Conservation (phyloP, 2,329 filamentous ascomycete species). For the Claviceps sp. region DNA sequence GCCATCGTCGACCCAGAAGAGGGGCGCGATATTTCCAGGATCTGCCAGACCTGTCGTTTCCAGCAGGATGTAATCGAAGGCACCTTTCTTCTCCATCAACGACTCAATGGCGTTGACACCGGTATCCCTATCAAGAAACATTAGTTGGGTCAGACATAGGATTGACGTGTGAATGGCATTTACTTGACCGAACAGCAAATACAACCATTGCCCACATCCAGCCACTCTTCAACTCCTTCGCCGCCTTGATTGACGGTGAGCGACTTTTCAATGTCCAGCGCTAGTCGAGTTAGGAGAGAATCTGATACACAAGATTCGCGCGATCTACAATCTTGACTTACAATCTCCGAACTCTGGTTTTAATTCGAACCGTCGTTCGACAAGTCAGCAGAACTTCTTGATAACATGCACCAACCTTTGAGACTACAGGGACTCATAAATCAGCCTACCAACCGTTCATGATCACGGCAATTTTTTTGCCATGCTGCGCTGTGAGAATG, state of each 20-base stretch:
- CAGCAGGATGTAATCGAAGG: constrained; percentile 93
- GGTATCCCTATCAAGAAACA: constrained; percentile 47
- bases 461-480: constrained; percentile 96
- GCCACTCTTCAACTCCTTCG: constrained; percentile 81
- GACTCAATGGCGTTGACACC: constrained; percentile 93
- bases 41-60: constrained; percentile 94
- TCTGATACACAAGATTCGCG: constrained; percentile 10
- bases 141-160: background rate
- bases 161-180: constrained; percentile 2
- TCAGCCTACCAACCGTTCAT: constrained; percentile 52
- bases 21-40: constrained; percentile 83
- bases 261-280: constrained; percentile 89
- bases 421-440: too few species aligned
- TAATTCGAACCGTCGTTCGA: background rate
- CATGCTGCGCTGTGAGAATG: constrained; percentile 86
- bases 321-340: constrained; percentile 25
- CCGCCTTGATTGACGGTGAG: constrained; percentile 79
- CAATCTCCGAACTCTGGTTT: constrained; percentile 64
- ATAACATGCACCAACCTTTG: background rate
- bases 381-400: background rate
- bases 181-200: constrained; percentile 97
- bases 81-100: constrained; percentile 83
- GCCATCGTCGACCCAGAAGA: constrained; percentile 97
- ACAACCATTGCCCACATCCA: constrained; percentile 91
- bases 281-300: constrained; percentile 28